phyloP scores from a whole-genome alignment of 2,329 filamentous ascomycete species.

The Aspergillus sp. region DNA sequence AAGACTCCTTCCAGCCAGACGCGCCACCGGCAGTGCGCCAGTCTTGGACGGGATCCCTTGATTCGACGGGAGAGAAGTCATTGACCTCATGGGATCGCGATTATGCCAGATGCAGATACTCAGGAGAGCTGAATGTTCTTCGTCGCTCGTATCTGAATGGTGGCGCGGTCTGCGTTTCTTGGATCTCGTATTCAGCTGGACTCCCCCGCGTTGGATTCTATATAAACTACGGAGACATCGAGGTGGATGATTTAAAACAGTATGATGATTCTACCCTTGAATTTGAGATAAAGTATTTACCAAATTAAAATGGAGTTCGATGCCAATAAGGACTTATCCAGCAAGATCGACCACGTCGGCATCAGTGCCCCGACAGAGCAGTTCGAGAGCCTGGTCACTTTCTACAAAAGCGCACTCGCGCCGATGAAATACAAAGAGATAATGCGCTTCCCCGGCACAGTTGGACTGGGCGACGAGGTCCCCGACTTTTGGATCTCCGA shows the following conservation, averaged over 20 bases:
- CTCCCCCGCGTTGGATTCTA: not conserved
- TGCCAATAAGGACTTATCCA: not conserved
- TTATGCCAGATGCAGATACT: not conserved
- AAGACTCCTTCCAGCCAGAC: not conserved
- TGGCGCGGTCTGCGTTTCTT: not conserved
- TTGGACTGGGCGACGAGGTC: constrained; percentile 28
- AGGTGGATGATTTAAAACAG: not conserved
- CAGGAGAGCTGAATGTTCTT: not conserved
- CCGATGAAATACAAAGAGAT: constrained; percentile 31
- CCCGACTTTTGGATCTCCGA: constrained; percentile 32
- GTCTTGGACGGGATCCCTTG: not conserved
- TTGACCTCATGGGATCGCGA: not conserved
- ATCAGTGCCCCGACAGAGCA: constrained; percentile 26
- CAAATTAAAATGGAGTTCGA: not conserved
- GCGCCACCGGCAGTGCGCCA: too few relatives aligned
- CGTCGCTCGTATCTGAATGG: not conserved
- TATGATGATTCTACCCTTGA: not conserved
- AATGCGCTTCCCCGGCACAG: constrained; percentile 25
- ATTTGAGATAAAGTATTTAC: not conserved
- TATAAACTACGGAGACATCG: not conserved
- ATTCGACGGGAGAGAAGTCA: not conserved
- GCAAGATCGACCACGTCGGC: constrained; percentile 27
- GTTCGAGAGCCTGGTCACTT: constrained; percentile 28
- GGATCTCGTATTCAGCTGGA: not conserved
- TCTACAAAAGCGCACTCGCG: constrained; percentile 28